Evolutionary conservation across 805 yeast genomes (phyloP), one percentile per base, ranked within the genome.

Genomic region (Candida railenensis): DNA sequence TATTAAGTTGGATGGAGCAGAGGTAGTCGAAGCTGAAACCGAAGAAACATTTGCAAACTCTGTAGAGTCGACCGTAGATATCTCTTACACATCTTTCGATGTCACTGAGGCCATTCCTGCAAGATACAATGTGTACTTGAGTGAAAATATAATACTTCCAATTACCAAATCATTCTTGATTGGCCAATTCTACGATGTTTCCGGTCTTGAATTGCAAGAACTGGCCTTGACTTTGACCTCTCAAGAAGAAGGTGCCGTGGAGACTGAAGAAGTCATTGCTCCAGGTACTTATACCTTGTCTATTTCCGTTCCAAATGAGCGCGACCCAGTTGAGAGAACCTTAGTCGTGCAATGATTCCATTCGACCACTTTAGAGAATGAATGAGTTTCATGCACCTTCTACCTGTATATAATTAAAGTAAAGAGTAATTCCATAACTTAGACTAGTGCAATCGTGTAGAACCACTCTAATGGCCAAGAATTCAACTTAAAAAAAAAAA

Each of bases 151-250:
- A n/a, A 47, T 45, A 21, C 53, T 63, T 32, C 72, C 74, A 3
- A 46, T 71, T 22, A 51, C 63, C 30, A 63, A 59, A 49, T 55
- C 54, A 2, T 32, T 46, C 16, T 61, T 71, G 47, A 52, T 60
- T 3, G 34, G 53, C 14, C 46, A 56, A 7, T 53, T 64, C 12
- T 66, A 57, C 48, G 59, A 62, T 36, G 51, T 61, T 30, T 53
- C 72, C 8, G 76, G 76, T 34, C 52, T 59, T 18, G 58, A 61
- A 40, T 58, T 71, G 15, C 66, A 71, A 15, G 44, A 47, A 2
- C 18, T 55, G 2, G 52, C 55, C 22, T 60, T 70, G 46, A 52
- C 56, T 47, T 19, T 58, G 25, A 12, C 32, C 11, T 41, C 36
- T 8, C 16, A 44, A 4, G 37, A 40, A 3, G 39, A 46, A 21